Percentiles rank a stretch among this genome's conserved stretches.
Conservation (phyloP, 2,329 filamentous ascomycete genomes). For the Aschersonia sp. region DNA sequence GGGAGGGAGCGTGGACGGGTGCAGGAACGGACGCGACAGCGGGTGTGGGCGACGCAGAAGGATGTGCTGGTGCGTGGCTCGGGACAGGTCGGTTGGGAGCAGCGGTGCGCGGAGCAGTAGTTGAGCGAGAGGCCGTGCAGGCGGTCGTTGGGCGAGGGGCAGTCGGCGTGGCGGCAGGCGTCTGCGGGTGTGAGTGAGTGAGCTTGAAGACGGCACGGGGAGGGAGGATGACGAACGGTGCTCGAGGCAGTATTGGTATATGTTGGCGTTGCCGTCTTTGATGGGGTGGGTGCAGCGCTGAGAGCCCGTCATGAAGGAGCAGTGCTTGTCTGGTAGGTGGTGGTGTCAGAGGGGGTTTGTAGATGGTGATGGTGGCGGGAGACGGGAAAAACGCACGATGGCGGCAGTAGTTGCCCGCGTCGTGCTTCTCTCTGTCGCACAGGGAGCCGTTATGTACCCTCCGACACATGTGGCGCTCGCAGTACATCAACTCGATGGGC, state of each 20-base stretch:
- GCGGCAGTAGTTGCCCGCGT: not conserved
- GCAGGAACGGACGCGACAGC: not conserved
- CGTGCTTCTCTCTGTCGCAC: not conserved
- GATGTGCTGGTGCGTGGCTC: not conserved
- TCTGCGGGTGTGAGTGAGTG: not conserved
- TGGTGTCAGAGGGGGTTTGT: not conserved
- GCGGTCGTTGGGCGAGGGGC: no score
- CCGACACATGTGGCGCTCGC: conserved; percentile 2
- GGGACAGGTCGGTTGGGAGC: not conserved
- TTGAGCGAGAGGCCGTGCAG: not conserved
- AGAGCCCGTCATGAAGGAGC: not conserved
- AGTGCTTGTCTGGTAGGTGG: not conserved
- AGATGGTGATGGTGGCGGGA: not conserved
- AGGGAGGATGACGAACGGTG: not conserved
- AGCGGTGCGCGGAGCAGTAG: not conserved
- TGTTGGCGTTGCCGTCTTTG: not conserved
- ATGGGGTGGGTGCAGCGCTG: not conserved
- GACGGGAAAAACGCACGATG: not conserved
- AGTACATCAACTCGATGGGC: conserved; percentile 1
- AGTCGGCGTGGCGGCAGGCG: not conserved
- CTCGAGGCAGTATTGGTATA: not conserved
- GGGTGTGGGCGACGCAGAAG: not conserved
- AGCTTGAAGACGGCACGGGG: not conserved
- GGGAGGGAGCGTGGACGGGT: not conserved
- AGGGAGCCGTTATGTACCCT: not conserved